Percentiles rank a stretch among this genome's conserved stretches.
phyloP scores from a whole-genome alignment of 495 filamentous ascomycete species.

The Aspergillus sclerotiicarbonarius region DNA sequence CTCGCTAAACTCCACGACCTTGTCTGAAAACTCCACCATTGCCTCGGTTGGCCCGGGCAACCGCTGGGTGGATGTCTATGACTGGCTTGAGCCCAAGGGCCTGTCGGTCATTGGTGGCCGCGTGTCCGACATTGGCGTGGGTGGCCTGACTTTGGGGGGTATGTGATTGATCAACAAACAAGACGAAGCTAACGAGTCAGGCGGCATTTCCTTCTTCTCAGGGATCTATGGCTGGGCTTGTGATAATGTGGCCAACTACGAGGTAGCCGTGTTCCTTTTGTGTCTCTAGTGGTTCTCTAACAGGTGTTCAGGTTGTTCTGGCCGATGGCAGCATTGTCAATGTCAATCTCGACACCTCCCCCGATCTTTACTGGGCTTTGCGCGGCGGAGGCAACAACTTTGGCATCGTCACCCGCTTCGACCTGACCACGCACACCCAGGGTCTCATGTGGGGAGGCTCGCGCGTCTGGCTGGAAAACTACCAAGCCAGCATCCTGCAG shows the following conservation, averaged over 20 bases:
- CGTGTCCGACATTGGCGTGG: constrained; percentile 52
- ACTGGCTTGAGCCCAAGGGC: constrained; percentile 43
- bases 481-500: neutral
- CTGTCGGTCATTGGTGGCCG: constrained; percentile 55
- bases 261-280: neutral
- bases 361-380: constrained; percentile 52
- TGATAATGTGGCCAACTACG: constrained; percentile 46
- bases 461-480: neutral
- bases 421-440: constrained; percentile 15
- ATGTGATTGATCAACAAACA: constrained; percentile 11
- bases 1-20: neutral
- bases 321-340: constrained; percentile 40
- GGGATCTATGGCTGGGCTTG: constrained; percentile 49
- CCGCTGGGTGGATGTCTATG: constrained; percentile 47
- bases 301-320: constrained; percentile 40
- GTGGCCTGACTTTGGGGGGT: constrained; percentile 45
- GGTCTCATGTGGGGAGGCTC: neutral
- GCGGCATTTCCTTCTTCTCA: constrained; percentile 37
- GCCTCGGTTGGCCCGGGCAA: constrained; percentile 28
- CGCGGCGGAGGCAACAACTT: constrained; percentile 48
- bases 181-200: neutral
- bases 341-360: constrained; percentile 28
- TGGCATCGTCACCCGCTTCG: constrained; percentile 44
- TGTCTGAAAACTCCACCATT: constrained; percentile 2
- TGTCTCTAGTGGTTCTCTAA: too few relatives aligned